These are phyloP conservation scores for Elaeis oleifera DNA, from an alignment of 202 grass and related monocot species.

Conservation along the genomic window DNA sequence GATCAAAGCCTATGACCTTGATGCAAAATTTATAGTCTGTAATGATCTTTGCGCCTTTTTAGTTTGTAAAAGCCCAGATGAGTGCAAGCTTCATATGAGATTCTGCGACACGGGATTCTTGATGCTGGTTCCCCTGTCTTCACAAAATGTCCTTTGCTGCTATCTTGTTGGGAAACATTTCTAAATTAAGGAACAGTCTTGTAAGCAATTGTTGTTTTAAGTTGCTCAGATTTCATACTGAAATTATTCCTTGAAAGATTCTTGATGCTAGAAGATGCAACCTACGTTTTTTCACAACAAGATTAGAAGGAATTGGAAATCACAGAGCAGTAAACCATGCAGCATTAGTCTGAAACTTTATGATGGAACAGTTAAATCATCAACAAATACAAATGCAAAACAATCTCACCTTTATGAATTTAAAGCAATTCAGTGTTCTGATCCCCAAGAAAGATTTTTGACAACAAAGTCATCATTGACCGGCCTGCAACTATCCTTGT, in stretches of 20 bases:
- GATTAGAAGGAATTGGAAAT: slow-evolving; percentile 33
- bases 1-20: neutral
- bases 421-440: slow-evolving; percentile 66
- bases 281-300: slow-evolving; percentile 41
- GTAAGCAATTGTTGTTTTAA: slow-evolving; percentile 32
- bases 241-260: slow-evolving; percentile 28
- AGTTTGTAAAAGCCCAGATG: no score
- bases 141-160: slow-evolving; percentile 62
- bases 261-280: slow-evolving; percentile 30
- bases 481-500: slow-evolving; percentile 76
- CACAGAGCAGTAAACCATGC: slow-evolving; percentile 34
- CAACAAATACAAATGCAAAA: slow-evolving; percentile 34
- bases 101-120: neutral
- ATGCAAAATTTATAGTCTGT: neutral
- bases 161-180: slow-evolving; percentile 57
- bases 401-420: slow-evolving; percentile 47
- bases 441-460: slow-evolving; percentile 36
- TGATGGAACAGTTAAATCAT: slow-evolving; percentile 41
- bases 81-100: neutral
- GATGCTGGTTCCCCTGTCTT: neutral
- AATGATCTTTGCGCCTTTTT: neutral
- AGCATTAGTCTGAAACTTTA: slow-evolving; percentile 43
- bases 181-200: slow-evolving; percentile 48
- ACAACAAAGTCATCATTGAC: slow-evolving; percentile 35
- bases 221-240: slow-evolving; percentile 34